These are phyloP conservation scores for Hagleromyces aurorensis DNA, from an alignment of 805 yeast species.

Conservation along the genomic window DNA sequence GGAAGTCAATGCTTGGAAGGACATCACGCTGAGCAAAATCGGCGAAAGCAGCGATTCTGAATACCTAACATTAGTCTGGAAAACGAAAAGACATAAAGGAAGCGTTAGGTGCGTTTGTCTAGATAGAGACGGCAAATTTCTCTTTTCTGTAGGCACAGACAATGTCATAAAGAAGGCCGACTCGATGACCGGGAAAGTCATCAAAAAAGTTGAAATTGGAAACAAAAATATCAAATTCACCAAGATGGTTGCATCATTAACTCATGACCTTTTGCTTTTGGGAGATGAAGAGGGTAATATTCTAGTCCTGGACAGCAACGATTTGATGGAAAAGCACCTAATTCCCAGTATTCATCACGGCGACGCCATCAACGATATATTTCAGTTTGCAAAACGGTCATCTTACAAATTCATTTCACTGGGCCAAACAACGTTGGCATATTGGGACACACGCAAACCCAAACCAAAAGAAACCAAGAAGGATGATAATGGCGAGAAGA, in stretches of 20 bases:
- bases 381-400: conserved; percentile 54
- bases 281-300: conserved; percentile 68
- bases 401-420: conserved; percentile 71
- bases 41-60: conserved; percentile 7
- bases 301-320: conserved; percentile 51
- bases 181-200: conserved; percentile 67
- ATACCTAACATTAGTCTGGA: conserved; percentile 49
- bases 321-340: conserved; percentile 42
- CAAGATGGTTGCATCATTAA: conserved; percentile 29
- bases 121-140: conserved; percentile 40
- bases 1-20: conserved; percentile 36
- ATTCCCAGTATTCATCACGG: conserved; percentile 55
- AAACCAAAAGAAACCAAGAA: conserved; percentile 16
- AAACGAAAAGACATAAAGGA: conserved; percentile 84
- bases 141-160: conserved; percentile 76
- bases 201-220: conserved; percentile 38
- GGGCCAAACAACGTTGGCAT: conserved; percentile 76
- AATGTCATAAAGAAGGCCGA: conserved; percentile 67
- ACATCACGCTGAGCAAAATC: conserved; percentile 16
- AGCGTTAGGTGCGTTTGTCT: conserved; percentile 70
- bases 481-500: conserved; percentile 16
- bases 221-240: conserved; percentile 25
- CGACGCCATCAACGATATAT: conserved; percentile 69
- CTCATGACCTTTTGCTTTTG: conserved; percentile 39
- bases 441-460: conserved; percentile 64